Evolutionary conservation across 352 stramenopile genomes (phyloP).

Genomic region (Pythium angustatum): DNA sequence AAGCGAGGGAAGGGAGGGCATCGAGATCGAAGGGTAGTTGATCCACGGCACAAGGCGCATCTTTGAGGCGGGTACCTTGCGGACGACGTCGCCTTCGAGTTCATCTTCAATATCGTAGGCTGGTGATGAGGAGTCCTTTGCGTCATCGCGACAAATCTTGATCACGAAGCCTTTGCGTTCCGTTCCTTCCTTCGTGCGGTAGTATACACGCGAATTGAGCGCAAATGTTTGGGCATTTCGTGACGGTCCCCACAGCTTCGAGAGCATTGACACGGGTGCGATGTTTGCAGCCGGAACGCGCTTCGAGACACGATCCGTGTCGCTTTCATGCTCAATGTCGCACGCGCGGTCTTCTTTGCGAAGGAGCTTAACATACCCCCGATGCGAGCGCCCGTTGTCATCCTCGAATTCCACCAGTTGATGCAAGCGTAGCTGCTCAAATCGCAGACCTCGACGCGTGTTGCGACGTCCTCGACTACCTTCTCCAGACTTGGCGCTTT

Average conservation of each 20-base stretch:
- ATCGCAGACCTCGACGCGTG: slow-evolving; percentile 4
- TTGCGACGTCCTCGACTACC: slow-evolving; percentile 18
- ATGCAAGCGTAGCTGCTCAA: slow-evolving; percentile 40
- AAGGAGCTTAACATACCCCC: slow-evolving; percentile 47
- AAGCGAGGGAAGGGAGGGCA: slow-evolving; percentile 22
- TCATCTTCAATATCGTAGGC: slow-evolving; percentile 60
- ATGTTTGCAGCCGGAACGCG: slow-evolving; percentile 41
- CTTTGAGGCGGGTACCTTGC: slow-evolving; percentile 39
- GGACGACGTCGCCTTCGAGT: slow-evolving; percentile 44
- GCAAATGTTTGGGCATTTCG: slow-evolving; percentile 31
- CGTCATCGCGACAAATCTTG: slow-evolving; percentile 42
- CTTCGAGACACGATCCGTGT: slow-evolving; percentile 48
- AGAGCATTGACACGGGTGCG: slow-evolving; percentile 33
- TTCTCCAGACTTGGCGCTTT: slow-evolving; percentile 19
- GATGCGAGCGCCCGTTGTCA: slow-evolving; percentile 42
- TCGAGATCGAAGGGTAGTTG: slow-evolving; percentile 28
- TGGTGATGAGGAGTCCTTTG: slow-evolving; percentile 6
- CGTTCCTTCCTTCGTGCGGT: slow-evolving; percentile 43
- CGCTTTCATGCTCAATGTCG: slow-evolving; percentile 66
- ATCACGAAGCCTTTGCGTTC: slow-evolving; percentile 61
- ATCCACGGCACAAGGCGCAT: slow-evolving; percentile 56
- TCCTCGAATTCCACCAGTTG: slow-evolving; percentile 61
- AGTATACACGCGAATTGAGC: slow-evolving; percentile 57
- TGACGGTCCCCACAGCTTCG: slow-evolving; percentile 31
- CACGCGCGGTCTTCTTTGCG: slow-evolving; percentile 45